Conservation (phyloP, 2,329 filamentous ascomycete species). For the Cladosporium sp. region DNA sequence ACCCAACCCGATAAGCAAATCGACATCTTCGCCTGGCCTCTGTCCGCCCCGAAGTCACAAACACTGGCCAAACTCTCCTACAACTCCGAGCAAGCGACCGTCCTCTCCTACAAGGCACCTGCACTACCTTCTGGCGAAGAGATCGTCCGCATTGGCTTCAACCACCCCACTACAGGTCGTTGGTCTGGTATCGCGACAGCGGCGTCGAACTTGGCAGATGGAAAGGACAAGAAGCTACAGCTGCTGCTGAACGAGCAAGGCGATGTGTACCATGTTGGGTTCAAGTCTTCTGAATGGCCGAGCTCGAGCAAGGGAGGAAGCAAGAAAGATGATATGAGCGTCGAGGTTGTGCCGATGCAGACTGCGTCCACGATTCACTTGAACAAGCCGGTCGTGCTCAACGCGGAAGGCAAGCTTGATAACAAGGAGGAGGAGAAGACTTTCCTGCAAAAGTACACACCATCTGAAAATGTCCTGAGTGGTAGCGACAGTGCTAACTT, state of each 20-base stretch:
- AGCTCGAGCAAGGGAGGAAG: conserved; percentile 14
- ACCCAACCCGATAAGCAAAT: conserved; percentile 23
- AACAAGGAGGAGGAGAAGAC: conserved; percentile 45
- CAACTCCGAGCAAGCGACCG: conserved; percentile 38
- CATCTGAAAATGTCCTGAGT: background rate
- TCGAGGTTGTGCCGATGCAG: conserved; percentile 38
- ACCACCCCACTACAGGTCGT: conserved; percentile 29
- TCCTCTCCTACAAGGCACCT: conserved; percentile 36
- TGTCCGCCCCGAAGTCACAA: conserved; percentile 32
- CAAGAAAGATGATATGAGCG: conserved; percentile 35
- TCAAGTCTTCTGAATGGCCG: conserved; percentile 32
- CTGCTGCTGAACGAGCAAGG: conserved; percentile 42
- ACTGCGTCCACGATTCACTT: conserved; percentile 40
- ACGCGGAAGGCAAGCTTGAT: conserved; percentile 51
- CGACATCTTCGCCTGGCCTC: conserved; percentile 35
- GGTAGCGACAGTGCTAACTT: conserved; percentile 16
- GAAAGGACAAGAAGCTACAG: conserved; percentile 41
- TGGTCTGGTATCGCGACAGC: conserved; percentile 46
- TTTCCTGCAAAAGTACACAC: conserved; percentile 48
- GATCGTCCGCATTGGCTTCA: conserved; percentile 43
- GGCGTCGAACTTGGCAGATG: conserved; percentile 38
- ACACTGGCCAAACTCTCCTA: conserved; percentile 41
- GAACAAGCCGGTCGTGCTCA: conserved; percentile 53
- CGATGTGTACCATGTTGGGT: conserved; percentile 43
- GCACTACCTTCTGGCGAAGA: conserved; percentile 32